Base-by-base conservation (phyloP, 306 rosid species). In the Vicia sativa region DNA sequence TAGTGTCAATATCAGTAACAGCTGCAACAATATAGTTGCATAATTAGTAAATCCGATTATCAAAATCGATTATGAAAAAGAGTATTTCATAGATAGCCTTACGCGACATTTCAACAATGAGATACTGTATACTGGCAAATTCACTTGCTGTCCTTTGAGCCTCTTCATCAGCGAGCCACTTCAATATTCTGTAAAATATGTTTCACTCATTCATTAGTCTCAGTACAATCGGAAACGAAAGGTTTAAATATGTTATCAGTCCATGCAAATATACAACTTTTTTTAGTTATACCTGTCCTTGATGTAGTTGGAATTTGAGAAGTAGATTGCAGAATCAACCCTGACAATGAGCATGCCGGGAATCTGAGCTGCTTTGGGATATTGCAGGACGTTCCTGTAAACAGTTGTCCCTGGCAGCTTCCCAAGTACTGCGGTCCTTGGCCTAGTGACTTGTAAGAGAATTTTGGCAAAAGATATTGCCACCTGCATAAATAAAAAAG, bases 311-410 rank as follows among this genome's bases (percentile, higher is more conserved):
- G 90, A 83, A 60, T 92, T 92, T 44, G 98, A 84, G 76, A 92
- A 92, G 82, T 92, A 90, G 66, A 92, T 82, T 1, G 98, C 87
- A 41, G 98, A 92, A 50, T 92, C 98, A 74, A 92, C 87, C 79
- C 96, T 88, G 23, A 90, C 29, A 21, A 87, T 85, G 3, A 92
- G 56, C 80, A 86, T 60, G 23, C 90, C 89, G 4, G 86, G 75
- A 68, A 87, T 60, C 67, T 75, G 87, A 0, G 41, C 35, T 14
- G 98, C 91, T 3, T 76, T 78, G 6, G 92, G 89, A 62, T 92
- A 92, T 62, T 92, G 98, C 14, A 25, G 68, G 53, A 86, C 50
- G 74, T 89, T 92, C 72, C 98, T 77, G 26, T 84, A 92, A 38
- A 90, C 67, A 37, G 4, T 35, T 44, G 90, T 80, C 25, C 72